phyloP scores from a whole-genome alignment of 1,284 basidiomycete species.

The Naganishia sp. region DNA sequence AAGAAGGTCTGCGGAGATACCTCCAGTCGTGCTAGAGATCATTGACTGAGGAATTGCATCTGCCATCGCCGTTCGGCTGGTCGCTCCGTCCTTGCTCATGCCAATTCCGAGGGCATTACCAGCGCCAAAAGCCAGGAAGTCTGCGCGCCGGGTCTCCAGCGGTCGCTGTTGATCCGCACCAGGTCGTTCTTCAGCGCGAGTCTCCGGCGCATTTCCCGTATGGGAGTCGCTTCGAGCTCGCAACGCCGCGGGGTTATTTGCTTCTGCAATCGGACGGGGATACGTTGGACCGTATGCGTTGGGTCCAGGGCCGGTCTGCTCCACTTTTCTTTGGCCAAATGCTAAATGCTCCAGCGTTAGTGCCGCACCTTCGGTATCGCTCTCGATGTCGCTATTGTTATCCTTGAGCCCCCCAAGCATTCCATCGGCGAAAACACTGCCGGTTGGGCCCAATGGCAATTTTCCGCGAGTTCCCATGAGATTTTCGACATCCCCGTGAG shows the following conservation, averaged over 20 bases:
- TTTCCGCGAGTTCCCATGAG: conserved; percentile 39
- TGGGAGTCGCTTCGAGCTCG: conserved; percentile 17
- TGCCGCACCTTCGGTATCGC: conserved; percentile 54
- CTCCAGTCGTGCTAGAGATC: conserved; percentile 14
- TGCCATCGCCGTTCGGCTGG: conserved; percentile 13
- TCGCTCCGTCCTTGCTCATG: conserved; percentile 1
- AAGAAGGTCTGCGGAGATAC: conserved; percentile 24
- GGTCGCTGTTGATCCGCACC: conserved; percentile 1
- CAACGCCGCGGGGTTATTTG: not conserved
- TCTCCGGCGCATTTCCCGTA: conserved; percentile 1
- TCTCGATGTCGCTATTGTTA: conserved; percentile 39
- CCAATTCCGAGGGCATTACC: conserved; percentile 23
- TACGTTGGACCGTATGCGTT: conserved; percentile 25
- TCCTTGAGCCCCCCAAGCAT: not conserved
- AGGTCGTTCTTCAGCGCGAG: not conserved
- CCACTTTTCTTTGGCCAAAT: conserved; percentile 45
- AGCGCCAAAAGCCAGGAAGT: conserved; percentile 23
- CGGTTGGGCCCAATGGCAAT: conserved; percentile 11
- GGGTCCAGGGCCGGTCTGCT: conserved; percentile 26
- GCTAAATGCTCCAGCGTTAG: conserved; percentile 54
- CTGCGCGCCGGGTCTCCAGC: conserved; percentile 8
- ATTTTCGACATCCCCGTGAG: conserved; percentile 49
- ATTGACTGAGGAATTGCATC: conserved; percentile 26
- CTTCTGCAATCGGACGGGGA: conserved; percentile 13
- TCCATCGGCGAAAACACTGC: conserved; percentile 1